Conservation (phyloP, 306 rosid species). For the Ziziphus jujuba region DNA sequence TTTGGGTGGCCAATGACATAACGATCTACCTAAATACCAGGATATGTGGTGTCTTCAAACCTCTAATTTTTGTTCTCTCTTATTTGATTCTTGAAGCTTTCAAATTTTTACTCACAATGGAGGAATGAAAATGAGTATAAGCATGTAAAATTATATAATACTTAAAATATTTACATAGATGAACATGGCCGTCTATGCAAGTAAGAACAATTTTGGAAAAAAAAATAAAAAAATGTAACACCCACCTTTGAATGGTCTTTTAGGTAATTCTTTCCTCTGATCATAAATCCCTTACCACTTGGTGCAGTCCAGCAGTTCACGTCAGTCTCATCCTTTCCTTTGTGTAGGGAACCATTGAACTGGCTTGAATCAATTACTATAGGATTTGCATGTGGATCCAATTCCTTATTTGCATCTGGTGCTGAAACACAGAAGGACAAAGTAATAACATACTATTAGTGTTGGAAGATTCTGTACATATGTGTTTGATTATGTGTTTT, state of each 20-base stretch:
- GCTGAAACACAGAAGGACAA: slow-evolving; percentile 39
- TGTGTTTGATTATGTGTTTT: too few species aligned
- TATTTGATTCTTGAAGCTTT: background rate
- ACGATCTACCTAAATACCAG: too few species aligned
- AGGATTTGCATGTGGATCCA: slow-evolving; percentile 51
- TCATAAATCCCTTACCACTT: slow-evolving; percentile 72
- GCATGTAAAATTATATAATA: too few species aligned
- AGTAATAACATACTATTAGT: slow-evolving; percentile 16
- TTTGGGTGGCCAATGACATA: too few species aligned
- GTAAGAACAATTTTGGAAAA: background rate
- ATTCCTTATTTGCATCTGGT: slow-evolving; percentile 46
- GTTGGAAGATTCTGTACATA: too few species aligned
- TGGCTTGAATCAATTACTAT: slow-evolving; percentile 46
- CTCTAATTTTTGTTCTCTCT: too few species aligned
- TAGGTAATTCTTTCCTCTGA: slow-evolving; percentile 87
- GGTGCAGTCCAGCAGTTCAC: slow-evolving; percentile 85
- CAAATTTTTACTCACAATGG: background rate
- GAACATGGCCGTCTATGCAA: background rate
- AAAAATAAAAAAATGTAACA: background rate
- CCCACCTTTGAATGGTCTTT: slow-evolving; percentile 84
- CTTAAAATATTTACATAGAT: background rate
- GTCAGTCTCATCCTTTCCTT: slow-evolving; percentile 59
- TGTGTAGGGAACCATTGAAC: slow-evolving; percentile 49
- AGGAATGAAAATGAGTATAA: background rate
- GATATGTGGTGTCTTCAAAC: too few species aligned